Evolutionary conservation across 495 filamentous ascomycete genomes (phyloP).

Genomic region (Aspergillus funiculosus): DNA sequence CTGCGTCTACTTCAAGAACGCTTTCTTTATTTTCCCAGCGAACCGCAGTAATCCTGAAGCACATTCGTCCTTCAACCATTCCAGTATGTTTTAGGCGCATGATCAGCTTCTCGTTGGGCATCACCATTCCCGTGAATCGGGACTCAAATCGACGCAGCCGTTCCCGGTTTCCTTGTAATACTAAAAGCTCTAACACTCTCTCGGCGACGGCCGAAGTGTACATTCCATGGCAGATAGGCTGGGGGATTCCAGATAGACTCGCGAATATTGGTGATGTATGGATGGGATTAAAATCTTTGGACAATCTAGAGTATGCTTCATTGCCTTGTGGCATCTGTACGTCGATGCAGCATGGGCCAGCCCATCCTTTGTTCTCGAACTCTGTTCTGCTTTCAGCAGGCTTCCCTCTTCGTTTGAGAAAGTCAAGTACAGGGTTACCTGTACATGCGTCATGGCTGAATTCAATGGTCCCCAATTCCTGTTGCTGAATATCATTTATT

Average conservation of each 20-base stretch:
- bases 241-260: constrained; percentile 25
- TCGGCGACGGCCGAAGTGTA: constrained; percentile 23
- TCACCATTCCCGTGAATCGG: constrained; percentile 34
- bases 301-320: constrained; percentile 23
- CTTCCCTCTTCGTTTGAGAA: constrained; percentile 26
- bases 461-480: constrained; percentile 9
- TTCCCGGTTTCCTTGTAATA: constrained; percentile 10
- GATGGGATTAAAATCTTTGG: constrained; percentile 36
- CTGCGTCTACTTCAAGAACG: constrained; percentile 32
- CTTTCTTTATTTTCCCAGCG: constrained; percentile 23
- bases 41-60: constrained; percentile 22
- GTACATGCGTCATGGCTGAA: constrained; percentile 11
- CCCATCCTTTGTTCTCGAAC: constrained; percentile 14
- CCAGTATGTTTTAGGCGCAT: constrained; percentile 29
- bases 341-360: constrained; percentile 10
- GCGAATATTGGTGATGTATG: constrained; percentile 31
- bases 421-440: constrained; percentile 31
- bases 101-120: constrained; percentile 28
- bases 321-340: constrained; percentile 25
- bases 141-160: constrained; percentile 24
- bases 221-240: constrained; percentile 36
- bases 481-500: not conserved
- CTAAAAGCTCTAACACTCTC: constrained; percentile 18
- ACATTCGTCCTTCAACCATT: constrained; percentile 32
- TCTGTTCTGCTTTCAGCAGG: not conserved